Evolutionary conservation across 495 filamentous ascomycete genomes (phyloP).

Genomic region (Aspergillus taichungensis): DNA sequence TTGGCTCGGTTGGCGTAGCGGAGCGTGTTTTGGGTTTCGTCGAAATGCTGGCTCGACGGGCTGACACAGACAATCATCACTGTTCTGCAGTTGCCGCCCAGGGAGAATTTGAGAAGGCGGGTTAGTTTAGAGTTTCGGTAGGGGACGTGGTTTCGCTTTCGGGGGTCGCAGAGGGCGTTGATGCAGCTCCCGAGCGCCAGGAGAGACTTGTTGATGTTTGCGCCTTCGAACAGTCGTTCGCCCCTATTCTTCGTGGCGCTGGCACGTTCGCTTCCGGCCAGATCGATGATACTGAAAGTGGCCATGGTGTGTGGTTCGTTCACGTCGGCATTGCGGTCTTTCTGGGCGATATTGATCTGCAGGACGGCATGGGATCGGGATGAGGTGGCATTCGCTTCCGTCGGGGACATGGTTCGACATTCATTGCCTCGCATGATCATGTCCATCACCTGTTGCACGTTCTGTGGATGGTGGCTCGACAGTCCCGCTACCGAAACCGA

Average conservation of each 20-base stretch:
- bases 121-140: constrained; percentile 98
- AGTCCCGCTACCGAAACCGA: constrained; percentile 87
- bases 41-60: constrained; percentile 92
- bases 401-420: constrained; percentile 90
- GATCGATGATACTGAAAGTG: constrained; percentile 94
- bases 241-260: constrained; percentile 96
- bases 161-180: constrained; percentile 92
- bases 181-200: constrained; percentile 95
- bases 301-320: constrained; percentile 97
- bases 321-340: constrained; percentile 85
- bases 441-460: constrained; percentile 94
- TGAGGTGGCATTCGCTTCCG: constrained; percentile 94
- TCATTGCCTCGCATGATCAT: constrained; percentile 97
- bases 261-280: constrained; percentile 92
- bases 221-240: constrained; percentile 83
- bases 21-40: constrained; percentile 97
- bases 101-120: constrained; percentile 88
- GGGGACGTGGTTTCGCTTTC: constrained; percentile 88
- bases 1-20: constrained; percentile 97
- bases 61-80: constrained; percentile 99
- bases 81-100: constrained; percentile 96
- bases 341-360: constrained; percentile 91
- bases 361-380: constrained; percentile 98
- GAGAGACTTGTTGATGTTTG: constrained; percentile 98
- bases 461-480: constrained; percentile 81